These are phyloP conservation scores for Suillus sp. DNA, from an alignment of 768 basidiomycete species.

Conservation along the genomic window DNA sequence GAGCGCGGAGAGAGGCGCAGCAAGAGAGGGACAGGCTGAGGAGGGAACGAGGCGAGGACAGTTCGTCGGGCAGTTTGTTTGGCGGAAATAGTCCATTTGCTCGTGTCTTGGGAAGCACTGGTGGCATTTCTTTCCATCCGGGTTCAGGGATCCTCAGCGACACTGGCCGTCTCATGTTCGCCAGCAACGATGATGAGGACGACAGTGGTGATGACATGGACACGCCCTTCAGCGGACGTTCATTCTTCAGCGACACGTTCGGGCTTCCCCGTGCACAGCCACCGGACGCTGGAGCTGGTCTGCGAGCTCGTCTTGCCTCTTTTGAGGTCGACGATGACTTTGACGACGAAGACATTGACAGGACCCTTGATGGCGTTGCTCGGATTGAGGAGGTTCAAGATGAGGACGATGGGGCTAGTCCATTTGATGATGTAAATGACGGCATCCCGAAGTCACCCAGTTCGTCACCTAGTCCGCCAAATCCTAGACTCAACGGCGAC, in stretches of 20 bases:
- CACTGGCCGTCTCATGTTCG: constrained; percentile 60
- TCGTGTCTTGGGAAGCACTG: constrained; percentile 54
- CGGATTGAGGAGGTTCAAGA: constrained; percentile 35
- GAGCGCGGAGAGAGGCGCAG: constrained; percentile 58
- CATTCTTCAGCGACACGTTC: constrained; percentile 53
- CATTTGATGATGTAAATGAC: constrained; percentile 34
- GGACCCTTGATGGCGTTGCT: background rate
- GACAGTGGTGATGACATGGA: constrained; percentile 55
- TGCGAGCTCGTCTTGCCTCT: constrained; percentile 65
- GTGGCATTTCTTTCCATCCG: constrained; percentile 69
- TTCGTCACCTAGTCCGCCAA: constrained; percentile 39
- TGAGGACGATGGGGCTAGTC: constrained; percentile 35
- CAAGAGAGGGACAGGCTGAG: constrained; percentile 49
- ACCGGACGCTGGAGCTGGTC: constrained; percentile 54
- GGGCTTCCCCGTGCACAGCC: constrained; percentile 44
- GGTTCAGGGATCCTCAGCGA: constrained; percentile 54
- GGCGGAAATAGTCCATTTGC: constrained; percentile 47
- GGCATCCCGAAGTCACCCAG: constrained; percentile 34
- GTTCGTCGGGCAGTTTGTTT: constrained; percentile 28
- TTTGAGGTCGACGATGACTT: constrained; percentile 52
- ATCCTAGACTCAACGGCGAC: constrained; percentile 49
- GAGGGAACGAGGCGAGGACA: constrained; percentile 39
- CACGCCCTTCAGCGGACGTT: constrained; percentile 29
- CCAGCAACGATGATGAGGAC: constrained; percentile 58
- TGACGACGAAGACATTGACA: constrained; percentile 31